Conservation (phyloP, 192 early-diverging fungal species). For the Rhizophagus clarus region DNA sequence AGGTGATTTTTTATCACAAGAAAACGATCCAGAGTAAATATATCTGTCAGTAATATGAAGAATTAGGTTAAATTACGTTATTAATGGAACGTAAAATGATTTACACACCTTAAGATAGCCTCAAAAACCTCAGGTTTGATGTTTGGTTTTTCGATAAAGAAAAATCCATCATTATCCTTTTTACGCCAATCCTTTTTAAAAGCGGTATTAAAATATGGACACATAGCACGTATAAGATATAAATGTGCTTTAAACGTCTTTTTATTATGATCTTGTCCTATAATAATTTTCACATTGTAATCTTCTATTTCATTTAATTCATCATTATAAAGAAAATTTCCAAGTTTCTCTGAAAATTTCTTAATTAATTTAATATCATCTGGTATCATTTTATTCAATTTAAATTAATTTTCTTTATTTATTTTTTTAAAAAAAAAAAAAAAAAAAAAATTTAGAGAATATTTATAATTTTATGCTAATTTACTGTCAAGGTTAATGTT, state of each 20-base stretch:
- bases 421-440: no score
- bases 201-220: background rate
- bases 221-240: background rate
- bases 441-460: no score
- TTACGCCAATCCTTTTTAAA: background rate
- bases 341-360: background rate
- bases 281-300: background rate
- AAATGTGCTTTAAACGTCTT: slow-evolving; percentile 2
- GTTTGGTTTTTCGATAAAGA: background rate
- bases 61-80: background rate
- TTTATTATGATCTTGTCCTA: background rate
- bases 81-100: background rate
- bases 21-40: background rate
- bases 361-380: background rate
- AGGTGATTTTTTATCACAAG: background rate
- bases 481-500: no score
- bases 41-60: background rate
- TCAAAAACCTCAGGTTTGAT: slow-evolving; percentile 21
- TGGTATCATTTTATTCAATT: no score
- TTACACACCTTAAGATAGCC: background rate
- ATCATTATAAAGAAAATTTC: background rate
- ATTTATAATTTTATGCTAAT: no score
- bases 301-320: background rate
- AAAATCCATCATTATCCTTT: background rate
- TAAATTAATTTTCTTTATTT: no score